Percentiles rank a stretch among this genome's conserved stretches.
Conservation (phyloP, 768 basidiomycete genomes). For the Rhodotorula kratochvilovae region DNA sequence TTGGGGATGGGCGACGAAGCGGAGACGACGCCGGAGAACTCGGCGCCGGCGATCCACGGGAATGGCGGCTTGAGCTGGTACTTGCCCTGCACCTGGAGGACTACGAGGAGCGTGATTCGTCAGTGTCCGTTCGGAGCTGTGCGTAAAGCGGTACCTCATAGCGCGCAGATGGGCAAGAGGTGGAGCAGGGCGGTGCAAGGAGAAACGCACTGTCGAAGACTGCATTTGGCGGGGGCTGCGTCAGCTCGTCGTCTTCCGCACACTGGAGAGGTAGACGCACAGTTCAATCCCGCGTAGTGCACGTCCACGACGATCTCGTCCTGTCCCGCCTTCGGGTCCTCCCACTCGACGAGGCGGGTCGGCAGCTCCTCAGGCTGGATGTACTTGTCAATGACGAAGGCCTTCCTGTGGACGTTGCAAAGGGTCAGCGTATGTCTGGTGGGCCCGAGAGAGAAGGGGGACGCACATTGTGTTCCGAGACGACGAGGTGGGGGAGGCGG, state of each 20-base stretch:
- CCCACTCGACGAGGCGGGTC: slow-evolving; percentile 49
- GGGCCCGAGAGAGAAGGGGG: not conserved
- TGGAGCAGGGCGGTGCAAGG: too few relatives aligned
- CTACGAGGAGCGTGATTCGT: not conserved
- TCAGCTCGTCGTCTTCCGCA: not conserved
- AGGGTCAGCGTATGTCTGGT: not conserved
- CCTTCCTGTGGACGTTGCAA: slow-evolving; percentile 43
- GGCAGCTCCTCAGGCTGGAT: slow-evolving; percentile 64
- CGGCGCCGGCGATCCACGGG: slow-evolving; percentile 65
- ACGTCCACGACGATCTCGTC: slow-evolving; percentile 70
- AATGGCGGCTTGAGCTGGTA: slow-evolving; percentile 77
- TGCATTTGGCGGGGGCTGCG: not conserved
- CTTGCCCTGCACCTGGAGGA: slow-evolving; percentile 53
- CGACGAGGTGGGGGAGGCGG: not conserved
- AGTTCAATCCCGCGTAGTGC: slow-evolving; percentile 65
- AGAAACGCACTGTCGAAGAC: slow-evolving; percentile 7
- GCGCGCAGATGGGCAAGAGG: too few relatives aligned
- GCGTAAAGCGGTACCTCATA: too few relatives aligned
- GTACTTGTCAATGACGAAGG: slow-evolving; percentile 57
- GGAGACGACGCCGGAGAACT: slow-evolving; percentile 78
- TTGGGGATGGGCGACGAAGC: slow-evolving; percentile 67
- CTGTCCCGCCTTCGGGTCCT: slow-evolving; percentile 57
- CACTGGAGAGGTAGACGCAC: not conserved
- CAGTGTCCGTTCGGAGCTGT: too few relatives aligned
- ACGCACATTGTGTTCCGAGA: not conserved